These are phyloP conservation scores for Colletotrichum zoysiae DNA, from an alignment of 2,329 filamentous ascomycete genomes.

Conservation along the genomic window DNA sequence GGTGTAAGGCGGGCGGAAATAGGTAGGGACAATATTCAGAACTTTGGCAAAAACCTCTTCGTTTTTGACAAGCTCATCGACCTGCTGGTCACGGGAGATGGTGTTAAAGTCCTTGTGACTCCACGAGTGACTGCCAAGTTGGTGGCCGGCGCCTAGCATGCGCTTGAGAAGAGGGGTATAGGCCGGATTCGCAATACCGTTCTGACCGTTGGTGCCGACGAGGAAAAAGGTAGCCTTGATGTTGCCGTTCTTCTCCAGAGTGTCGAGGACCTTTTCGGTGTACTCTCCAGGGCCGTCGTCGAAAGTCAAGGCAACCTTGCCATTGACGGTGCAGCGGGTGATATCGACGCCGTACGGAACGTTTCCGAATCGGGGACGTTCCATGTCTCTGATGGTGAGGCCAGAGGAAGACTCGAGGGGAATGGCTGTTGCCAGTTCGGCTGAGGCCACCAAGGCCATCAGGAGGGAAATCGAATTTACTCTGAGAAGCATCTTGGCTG, in stretches of 20 bases:
- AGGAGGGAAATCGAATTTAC: slow-evolving; percentile 40
- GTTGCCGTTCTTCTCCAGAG: slow-evolving; percentile 48
- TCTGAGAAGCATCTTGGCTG: slow-evolving; percentile 41
- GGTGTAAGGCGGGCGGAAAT: slow-evolving; percentile 58
- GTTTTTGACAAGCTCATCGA: slow-evolving; percentile 57
- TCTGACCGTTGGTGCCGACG: slow-evolving; percentile 49
- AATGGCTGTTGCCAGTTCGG: slow-evolving; percentile 27
- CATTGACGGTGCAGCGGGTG: slow-evolving; percentile 48
- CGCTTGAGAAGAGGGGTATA: slow-evolving; percentile 58
- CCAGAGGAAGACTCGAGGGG: slow-evolving; percentile 28
- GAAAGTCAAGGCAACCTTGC: slow-evolving; percentile 54
- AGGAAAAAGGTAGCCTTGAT: slow-evolving; percentile 55
- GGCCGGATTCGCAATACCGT: slow-evolving; percentile 51
- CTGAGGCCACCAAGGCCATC: slow-evolving; percentile 29
- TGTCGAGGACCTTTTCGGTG: slow-evolving; percentile 52
- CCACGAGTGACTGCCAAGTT: slow-evolving; percentile 63
- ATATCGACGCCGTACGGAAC: slow-evolving; percentile 53
- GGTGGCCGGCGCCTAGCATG: slow-evolving; percentile 60
- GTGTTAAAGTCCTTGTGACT: slow-evolving; percentile 58
- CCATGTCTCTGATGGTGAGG: slow-evolving; percentile 35
- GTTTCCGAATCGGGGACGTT: slow-evolving; percentile 47
- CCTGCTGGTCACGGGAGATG: slow-evolving; percentile 51
- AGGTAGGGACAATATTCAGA: slow-evolving; percentile 60
- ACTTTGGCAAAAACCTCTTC: slow-evolving; percentile 59
- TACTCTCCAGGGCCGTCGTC: slow-evolving; percentile 54